Evolutionary conservation across 73 alveolate species (phyloP).

Genomic region (Durusdinium trenchii): DNA sequence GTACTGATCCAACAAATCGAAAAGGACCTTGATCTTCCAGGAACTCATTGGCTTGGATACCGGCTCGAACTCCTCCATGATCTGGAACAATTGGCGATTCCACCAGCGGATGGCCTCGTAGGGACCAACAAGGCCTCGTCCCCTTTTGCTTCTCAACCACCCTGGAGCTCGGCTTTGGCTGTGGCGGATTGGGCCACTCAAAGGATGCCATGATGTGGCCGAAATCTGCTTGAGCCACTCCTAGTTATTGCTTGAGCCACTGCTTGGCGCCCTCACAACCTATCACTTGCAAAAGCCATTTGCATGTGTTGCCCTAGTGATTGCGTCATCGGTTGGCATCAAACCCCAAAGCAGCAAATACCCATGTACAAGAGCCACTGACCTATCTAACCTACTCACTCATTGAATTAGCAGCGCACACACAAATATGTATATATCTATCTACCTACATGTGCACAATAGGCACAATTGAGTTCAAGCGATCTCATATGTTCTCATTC

Average conservation of each 20-base stretch:
- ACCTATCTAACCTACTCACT: too few species aligned
- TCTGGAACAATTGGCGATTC: background rate
- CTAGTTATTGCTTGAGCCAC: background rate
- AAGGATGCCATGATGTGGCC: too few species aligned
- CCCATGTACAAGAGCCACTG: too few species aligned
- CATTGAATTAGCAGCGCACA: too few species aligned
- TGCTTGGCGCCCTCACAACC: background rate
- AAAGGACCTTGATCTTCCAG: constrained; percentile 43
- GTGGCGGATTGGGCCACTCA: background rate
- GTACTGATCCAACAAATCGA: constrained; percentile 13
- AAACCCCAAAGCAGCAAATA: too few species aligned
- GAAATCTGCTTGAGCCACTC: background rate
- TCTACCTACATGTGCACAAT: too few species aligned
- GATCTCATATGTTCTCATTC: too few species aligned
- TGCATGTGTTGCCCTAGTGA: too few species aligned
- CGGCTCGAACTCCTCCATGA: constrained; percentile 47
- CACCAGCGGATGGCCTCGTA: constrained; percentile 52
- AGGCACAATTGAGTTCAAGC: too few species aligned
- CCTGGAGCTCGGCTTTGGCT: constrained; percentile 27
- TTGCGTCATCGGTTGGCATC: too few species aligned
- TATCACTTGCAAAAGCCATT: too few species aligned
- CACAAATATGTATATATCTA: too few species aligned
- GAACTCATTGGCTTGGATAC: constrained; percentile 6
- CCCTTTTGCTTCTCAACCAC: background rate
- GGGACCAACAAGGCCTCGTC: background rate